A percentile compares a stretch with the other conserved stretches of the same genome.
These are phyloP conservation scores for Chara braunii DNA, from an alignment of 139 green algal species.

Conservation along the genomic window DNA sequence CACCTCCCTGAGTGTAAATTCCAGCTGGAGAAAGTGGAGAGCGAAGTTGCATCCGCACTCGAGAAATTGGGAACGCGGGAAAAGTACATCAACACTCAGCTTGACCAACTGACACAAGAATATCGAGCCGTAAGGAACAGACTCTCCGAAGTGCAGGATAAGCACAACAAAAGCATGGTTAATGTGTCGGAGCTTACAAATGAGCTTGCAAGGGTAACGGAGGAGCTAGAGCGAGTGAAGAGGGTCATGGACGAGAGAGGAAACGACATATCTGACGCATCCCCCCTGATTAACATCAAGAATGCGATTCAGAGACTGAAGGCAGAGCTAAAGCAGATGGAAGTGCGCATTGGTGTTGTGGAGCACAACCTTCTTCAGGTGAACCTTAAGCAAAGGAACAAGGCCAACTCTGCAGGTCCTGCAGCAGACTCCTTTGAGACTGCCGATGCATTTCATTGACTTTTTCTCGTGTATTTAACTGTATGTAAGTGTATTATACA, in stretches of 20 bases:
- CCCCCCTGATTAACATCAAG: constrained; percentile 62
- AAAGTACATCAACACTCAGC: constrained; percentile 60
- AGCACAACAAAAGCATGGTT: constrained; percentile 52
- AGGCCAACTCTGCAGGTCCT: too few relatives aligned
- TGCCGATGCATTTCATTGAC: too few relatives aligned
- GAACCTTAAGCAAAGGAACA: too few relatives aligned
- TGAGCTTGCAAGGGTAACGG: constrained; percentile 39
- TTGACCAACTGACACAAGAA: constrained; percentile 53
- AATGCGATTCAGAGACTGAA: constrained; percentile 58
- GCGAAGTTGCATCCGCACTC: constrained; percentile 48
- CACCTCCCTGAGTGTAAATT: constrained; percentile 43
- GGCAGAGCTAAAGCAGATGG: constrained; percentile 50
- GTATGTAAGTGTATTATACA: too few relatives aligned
- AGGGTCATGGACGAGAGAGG: constrained; percentile 57
- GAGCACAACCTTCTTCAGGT: constrained; percentile 52
- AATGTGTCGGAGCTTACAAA: constrained; percentile 56
- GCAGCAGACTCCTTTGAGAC: too few relatives aligned
- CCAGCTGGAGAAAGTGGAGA: constrained; percentile 46
- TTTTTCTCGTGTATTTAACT: too few relatives aligned
- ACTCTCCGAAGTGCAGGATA: constrained; percentile 49
- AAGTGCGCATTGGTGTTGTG: constrained; percentile 43
- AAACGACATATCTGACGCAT: constrained; percentile 65
- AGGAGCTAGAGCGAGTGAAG: constrained; percentile 30
- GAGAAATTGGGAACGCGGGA: constrained; percentile 65
- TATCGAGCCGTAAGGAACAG: constrained; percentile 46